phyloP scores from a whole-genome alignment of 495 filamentous ascomycete genomes.

The Articulospora tetracladia region DNA sequence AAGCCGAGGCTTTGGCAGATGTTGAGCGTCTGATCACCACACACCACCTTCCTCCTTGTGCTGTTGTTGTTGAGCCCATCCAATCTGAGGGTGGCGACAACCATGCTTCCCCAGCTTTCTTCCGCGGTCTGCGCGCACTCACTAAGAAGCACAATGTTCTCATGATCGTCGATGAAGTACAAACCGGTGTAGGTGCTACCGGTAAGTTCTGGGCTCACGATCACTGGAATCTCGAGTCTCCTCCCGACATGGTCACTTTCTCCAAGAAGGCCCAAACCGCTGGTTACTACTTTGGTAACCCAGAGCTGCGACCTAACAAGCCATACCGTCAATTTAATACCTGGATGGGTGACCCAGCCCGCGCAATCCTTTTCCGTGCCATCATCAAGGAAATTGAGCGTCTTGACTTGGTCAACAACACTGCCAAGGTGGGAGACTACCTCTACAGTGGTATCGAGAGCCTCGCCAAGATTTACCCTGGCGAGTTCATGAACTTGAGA shows the following conservation, averaged over 20 bases:
- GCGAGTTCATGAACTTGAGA: slow-evolving; percentile 82
- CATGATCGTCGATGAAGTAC: slow-evolving; percentile 97
- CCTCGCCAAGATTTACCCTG: slow-evolving; percentile 72
- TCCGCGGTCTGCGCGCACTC: slow-evolving; percentile 79
- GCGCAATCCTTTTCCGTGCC: slow-evolving; percentile 85
- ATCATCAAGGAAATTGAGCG: slow-evolving; percentile 88
- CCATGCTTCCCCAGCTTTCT: slow-evolving; percentile 92
- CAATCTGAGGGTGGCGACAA: slow-evolving; percentile 99
- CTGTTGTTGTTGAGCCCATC: slow-evolving; percentile 91
- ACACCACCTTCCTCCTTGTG: slow-evolving; percentile 82
- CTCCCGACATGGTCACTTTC: slow-evolving; percentile 98
- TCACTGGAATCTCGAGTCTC: slow-evolving; percentile 81
- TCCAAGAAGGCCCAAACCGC: slow-evolving; percentile 98
- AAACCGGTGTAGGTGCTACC: slow-evolving; percentile 93
- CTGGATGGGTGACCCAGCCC: slow-evolving; percentile 97
- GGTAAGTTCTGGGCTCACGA: slow-evolving; percentile 99
- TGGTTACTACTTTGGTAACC: slow-evolving; percentile 93
- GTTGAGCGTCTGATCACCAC: slow-evolving; percentile 82
- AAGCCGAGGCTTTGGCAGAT: slow-evolving; percentile 82
- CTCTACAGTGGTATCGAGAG: slow-evolving; percentile 67
- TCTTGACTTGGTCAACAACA: slow-evolving; percentile 75
- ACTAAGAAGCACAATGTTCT: slow-evolving; percentile 84
- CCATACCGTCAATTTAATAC: slow-evolving; percentile 99
- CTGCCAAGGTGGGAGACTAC: slow-evolving; percentile 78
- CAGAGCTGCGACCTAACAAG: slow-evolving; percentile 87